Evolutionary conservation across 441 rosid species (phyloP), one percentile per base, ranked within the genome.

Genomic region (Monsonia emarginata): DNA sequence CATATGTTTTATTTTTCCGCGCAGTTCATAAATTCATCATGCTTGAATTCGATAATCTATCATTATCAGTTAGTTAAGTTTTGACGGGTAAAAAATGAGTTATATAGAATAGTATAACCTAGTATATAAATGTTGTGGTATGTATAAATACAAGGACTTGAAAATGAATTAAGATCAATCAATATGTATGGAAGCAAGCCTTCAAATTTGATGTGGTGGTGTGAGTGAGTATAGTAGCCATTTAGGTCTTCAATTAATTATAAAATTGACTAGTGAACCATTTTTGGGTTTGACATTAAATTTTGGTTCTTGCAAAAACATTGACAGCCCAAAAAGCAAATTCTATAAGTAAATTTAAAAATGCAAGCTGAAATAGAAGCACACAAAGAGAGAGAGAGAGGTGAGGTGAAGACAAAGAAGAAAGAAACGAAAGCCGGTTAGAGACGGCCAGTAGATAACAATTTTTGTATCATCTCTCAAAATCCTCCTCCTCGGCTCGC

Each of bases 381-480:
- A 46, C 54, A 46, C n/a, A 46, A 46, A 46, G 21, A 46, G 54
- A 14, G 5, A 46, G 54, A 34, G 21, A 46, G 54, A 14, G 5
- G 16, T 21, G 22, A 66, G 61, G 73, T 46, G 56, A 74, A 75
- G 83, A 85, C 82, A 68, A 78, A 36, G 1, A 62, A 75, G 69
- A 62, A 25, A 58, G 68, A 63, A 56, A 34, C 72, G 54, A 16
- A 64, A 70, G 89, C 85, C 81, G 82, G 77, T 80, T 74, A 26
- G 5, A 80, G 87, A 65, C 87, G 89, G 87, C 85, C 78, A 26
- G 5, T 16, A 26, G 13, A 62, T 13, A 22, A 36, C 63, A 16
- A 1, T 3, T 36, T 11, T 40, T 34, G 36, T 31, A 31, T 31
- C 36, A 31, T 31, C n/a, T n/a, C n/a, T n/a, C n/a, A n/a, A n/a